Evolutionary conservation across 352 stramenopile genomes (phyloP).

Genomic region (Blastocystis sp.): DNA sequence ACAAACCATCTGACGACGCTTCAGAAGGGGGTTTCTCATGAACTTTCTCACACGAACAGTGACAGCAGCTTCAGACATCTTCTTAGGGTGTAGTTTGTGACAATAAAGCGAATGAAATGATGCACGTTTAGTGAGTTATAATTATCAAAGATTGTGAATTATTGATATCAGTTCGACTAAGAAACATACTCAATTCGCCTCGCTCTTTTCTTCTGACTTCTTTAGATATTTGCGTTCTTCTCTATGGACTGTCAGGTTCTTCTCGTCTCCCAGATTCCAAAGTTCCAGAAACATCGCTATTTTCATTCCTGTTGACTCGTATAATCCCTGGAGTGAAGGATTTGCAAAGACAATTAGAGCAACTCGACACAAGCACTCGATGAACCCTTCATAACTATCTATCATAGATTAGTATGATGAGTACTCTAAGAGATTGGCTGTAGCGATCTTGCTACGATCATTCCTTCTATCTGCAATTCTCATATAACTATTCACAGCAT

Average conservation of each 20-base stretch:
- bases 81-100: slow-evolving; percentile 59
- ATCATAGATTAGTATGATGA: neutral
- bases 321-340: neutral
- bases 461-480: neutral
- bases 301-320: neutral
- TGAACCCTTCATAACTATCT: slow-evolving; percentile 45
- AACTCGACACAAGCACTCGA: slow-evolving; percentile 10
- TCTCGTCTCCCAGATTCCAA: slow-evolving; percentile 46
- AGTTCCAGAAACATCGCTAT: slow-evolving; percentile 18
- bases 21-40: slow-evolving; percentile 64
- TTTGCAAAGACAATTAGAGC: neutral
- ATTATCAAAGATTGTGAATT: slow-evolving; percentile 2
- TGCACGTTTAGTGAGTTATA: neutral
- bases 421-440: slow-evolving; percentile 26
- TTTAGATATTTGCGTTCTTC: slow-evolving; percentile 18
- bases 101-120: neutral
- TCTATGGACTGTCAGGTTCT: neutral
- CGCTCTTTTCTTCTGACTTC: neutral
- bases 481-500: neutral
- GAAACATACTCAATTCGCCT: too few species aligned
- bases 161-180: neutral
- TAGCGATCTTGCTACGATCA: slow-evolving; percentile 8
- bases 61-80: slow-evolving; percentile 62
- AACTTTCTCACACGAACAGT: slow-evolving; percentile 64
- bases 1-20: slow-evolving; percentile 61